Conservation (phyloP, 768 basidiomycete species). For the Mycena vulgaris region DNA sequence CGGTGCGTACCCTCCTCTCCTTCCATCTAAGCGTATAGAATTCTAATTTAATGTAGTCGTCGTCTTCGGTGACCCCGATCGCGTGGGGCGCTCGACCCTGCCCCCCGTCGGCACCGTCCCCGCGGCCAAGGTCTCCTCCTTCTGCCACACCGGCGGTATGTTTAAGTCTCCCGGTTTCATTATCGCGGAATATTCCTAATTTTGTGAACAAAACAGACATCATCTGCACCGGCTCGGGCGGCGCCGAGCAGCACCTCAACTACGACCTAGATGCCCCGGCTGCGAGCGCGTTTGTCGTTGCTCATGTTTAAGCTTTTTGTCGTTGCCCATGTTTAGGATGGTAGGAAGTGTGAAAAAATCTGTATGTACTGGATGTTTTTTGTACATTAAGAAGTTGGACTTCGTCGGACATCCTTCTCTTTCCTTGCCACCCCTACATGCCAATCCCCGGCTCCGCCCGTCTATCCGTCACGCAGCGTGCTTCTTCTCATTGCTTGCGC, state of each 20-base stretch:
- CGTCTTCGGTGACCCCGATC: slow-evolving; percentile 13
- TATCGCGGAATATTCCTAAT: background rate
- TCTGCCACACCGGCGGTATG: slow-evolving; percentile 16
- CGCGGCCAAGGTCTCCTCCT: slow-evolving; percentile 1
- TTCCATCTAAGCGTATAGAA: background rate
- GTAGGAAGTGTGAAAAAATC: too few species aligned
- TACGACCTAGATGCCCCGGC: slow-evolving; percentile 22
- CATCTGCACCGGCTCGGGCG: slow-evolving; percentile 16
- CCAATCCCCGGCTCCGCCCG: too few species aligned
- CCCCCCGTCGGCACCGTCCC: slow-evolving; percentile 8
- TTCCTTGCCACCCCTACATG: too few species aligned
- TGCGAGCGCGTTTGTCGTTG: slow-evolving; percentile 15
- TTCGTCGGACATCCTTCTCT: too few species aligned
- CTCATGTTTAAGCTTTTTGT: background rate
- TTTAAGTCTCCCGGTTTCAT: background rate
- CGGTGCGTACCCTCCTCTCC: background rate
- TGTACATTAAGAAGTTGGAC: too few species aligned
- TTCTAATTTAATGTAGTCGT: background rate
- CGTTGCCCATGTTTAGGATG: too few species aligned
- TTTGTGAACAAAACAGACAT: slow-evolving; percentile 1
- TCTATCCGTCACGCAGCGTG: too few species aligned
- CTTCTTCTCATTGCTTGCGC: too few species aligned
- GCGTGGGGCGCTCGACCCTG: background rate
- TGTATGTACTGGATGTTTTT: too few species aligned
- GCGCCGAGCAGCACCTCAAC: slow-evolving; percentile 7